A percentile compares a stretch with the other conserved stretches of the same genome.
These are phyloP conservation scores for Hydrangea macrophylla DNA, from an alignment of 148 eudicot species.

Conservation along the genomic window DNA sequence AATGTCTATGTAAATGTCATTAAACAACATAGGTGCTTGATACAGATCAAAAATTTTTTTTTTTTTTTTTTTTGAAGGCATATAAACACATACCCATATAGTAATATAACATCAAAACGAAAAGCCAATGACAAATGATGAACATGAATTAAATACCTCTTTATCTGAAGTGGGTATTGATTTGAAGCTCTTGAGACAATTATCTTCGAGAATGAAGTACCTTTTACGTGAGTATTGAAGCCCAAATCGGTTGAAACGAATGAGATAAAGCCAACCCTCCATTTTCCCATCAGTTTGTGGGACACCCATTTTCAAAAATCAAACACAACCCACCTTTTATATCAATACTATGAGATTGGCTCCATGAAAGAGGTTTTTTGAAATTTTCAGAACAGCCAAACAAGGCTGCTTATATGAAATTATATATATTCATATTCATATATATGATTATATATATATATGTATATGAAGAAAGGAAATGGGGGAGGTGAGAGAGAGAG, in stretches of 20 bases:
- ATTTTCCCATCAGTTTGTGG: conserved; percentile 45
- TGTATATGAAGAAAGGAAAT: neutral
- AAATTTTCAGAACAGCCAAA: conserved; percentile 5
- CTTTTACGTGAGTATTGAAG: conserved; percentile 64
- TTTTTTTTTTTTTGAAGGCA: too few species aligned
- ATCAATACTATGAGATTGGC: neutral
- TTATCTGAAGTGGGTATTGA: conserved; percentile 38
- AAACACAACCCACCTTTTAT: conserved; percentile 11
- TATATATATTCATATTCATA: neutral
- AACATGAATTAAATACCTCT: conserved; percentile 27
- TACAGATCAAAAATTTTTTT: neutral
- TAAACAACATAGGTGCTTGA: neutral
- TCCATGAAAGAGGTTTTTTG: neutral
- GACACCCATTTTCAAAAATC: conserved; percentile 21
- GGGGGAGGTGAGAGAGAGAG: conserved; percentile 18
- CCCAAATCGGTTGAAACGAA: conserved; percentile 59
- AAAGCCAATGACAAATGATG: neutral
- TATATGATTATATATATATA: neutral
- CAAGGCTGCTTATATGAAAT: neutral
- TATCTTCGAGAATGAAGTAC: conserved; percentile 62
- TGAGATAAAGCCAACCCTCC: conserved; percentile 74
- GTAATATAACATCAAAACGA: neutral
- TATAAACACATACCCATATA: neutral
- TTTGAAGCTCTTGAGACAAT: conserved; percentile 67
- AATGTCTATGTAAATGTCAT: neutral